A percentile compares a stretch with the other conserved stretches of the same genome.
These are phyloP conservation scores for Pythium coloratum DNA, from an alignment of 352 stramenopile genomes.

Conservation along the genomic window DNA sequence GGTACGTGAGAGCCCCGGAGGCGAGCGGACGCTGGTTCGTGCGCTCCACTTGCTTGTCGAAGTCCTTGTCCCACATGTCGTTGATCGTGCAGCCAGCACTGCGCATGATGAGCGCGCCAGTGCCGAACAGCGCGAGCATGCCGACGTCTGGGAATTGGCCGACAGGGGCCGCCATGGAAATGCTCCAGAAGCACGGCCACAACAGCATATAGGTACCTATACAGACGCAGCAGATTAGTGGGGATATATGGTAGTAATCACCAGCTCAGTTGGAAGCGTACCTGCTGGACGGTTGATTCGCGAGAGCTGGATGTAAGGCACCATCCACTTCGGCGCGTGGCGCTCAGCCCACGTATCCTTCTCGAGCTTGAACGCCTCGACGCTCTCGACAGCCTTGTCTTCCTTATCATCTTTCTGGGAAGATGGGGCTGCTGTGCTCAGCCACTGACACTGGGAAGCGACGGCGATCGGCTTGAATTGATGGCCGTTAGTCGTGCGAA, in stretches of 20 bases:
- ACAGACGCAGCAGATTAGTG: neutral
- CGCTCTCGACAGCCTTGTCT: neutral
- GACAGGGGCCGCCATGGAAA: slow-evolving; percentile 89
- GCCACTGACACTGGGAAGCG: slow-evolving; percentile 9
- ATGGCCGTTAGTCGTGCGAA: neutral
- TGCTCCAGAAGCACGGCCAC: slow-evolving; percentile 97
- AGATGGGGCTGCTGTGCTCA: slow-evolving; percentile 12
- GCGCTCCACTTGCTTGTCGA: slow-evolving; percentile 95
- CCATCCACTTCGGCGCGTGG: slow-evolving; percentile 70
- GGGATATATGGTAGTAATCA: neutral
- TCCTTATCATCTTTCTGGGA: slow-evolving; percentile 8
- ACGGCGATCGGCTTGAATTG: slow-evolving; percentile 4
- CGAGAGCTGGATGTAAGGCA: slow-evolving; percentile 87
- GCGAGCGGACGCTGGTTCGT: slow-evolving; percentile 95
- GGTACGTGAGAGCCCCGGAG: slow-evolving; percentile 86
- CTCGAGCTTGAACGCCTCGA: slow-evolving; percentile 62
- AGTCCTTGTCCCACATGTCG: slow-evolving; percentile 99
- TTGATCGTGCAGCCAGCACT: slow-evolving; percentile 99
- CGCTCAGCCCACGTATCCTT: slow-evolving; percentile 87
- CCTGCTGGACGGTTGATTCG: slow-evolving; percentile 78
- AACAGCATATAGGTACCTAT: slow-evolving; percentile 94
- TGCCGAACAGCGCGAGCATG: slow-evolving; percentile 81
- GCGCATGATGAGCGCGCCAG: slow-evolving; percentile 96
- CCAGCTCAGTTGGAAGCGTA: slow-evolving; percentile 8
- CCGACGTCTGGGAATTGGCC: slow-evolving; percentile 79